Conservation (phyloP, 2,329 filamentous ascomycete species). For the Pseudocercospora fijiensis region DNA sequence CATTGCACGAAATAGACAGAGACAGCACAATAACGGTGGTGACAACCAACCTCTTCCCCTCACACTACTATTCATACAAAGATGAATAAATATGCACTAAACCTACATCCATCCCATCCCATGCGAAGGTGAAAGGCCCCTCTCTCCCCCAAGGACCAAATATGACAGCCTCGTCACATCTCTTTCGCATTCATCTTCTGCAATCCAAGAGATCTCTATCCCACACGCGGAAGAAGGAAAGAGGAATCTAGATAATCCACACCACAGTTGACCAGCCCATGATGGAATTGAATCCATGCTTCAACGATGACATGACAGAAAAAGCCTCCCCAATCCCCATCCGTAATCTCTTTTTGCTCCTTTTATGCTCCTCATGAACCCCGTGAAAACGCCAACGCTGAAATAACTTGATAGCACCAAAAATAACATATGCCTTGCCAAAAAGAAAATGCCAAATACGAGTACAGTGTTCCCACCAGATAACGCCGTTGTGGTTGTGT, state of each 20-base stretch:
- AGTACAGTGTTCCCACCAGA: not conserved
- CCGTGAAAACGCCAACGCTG: constrained; percentile 4
- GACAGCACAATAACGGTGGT: too few relatives aligned
- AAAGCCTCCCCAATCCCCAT: not conserved
- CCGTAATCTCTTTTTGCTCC: not conserved
- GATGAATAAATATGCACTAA: not conserved
- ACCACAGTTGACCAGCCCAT: constrained; percentile 1
- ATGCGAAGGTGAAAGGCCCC: not conserved
- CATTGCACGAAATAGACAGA: too few relatives aligned
- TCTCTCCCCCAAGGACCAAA: not conserved
- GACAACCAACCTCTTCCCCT: too few relatives aligned
- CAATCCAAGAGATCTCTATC: not conserved
- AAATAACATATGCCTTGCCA: not conserved
- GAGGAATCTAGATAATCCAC: not conserved
- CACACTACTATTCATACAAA: not conserved
- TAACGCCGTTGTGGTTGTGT: not conserved
- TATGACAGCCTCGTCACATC: not conserved
- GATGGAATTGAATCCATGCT: not conserved
- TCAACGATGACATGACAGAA: not conserved
- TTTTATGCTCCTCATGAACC: constrained; percentile 5
- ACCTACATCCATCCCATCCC: not conserved
- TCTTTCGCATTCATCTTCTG: not conserved
- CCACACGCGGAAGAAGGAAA: not conserved
- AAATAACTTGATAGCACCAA: not conserved
- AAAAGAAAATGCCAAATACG: not conserved